A percentile compares a stretch with the other conserved stretches of the same genome.
These are phyloP conservation scores for Ophiostoma sp. DNA, from an alignment of 2,329 filamentous ascomycete genomes.

Conservation along the genomic window DNA sequence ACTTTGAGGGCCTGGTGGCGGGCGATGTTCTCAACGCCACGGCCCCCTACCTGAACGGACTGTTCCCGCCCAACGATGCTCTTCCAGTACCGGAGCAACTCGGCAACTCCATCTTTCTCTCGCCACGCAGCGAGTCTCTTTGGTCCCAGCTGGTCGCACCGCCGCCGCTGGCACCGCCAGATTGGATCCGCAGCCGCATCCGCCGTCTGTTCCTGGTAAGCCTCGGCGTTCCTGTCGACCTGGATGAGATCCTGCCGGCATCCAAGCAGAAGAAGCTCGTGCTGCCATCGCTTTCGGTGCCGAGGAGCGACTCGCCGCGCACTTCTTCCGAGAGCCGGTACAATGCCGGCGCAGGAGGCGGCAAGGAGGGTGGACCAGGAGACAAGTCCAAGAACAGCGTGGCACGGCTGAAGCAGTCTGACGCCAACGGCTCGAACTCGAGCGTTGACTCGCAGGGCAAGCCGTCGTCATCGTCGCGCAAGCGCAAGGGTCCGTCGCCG, in stretches of 20 bases:
- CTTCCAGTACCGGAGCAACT: conserved; percentile 47
- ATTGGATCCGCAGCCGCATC: conserved; percentile 96
- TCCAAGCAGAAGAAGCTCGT: conserved; percentile 98
- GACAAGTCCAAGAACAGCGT: conserved; percentile 27
- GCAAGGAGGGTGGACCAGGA: background rate
- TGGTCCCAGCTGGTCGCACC: conserved; percentile 97
- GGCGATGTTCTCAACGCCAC: conserved; percentile 57
- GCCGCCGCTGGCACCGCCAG: conserved; percentile 87
- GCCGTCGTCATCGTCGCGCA: conserved; percentile 36
- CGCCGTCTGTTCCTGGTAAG: conserved; percentile 92
- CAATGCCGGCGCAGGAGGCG: conserved; percentile 35
- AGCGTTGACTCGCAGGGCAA: conserved; percentile 57
- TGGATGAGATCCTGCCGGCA: conserved; percentile 94
- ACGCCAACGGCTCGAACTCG: conserved; percentile 51
- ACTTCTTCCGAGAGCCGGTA: conserved; percentile 50
- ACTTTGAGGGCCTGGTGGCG: conserved; percentile 57
- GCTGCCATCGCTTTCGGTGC: conserved; percentile 66
- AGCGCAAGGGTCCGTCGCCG: conserved; percentile 56
- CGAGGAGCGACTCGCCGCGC: conserved; percentile 44
- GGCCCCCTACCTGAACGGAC: conserved; percentile 60
- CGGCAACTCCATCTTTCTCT: conserved; percentile 67
- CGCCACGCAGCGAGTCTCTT: conserved; percentile 78
- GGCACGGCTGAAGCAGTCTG: conserved; percentile 38
- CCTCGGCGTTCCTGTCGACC: conserved; percentile 88
- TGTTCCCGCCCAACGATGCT: conserved; percentile 58